Percentiles rank a stretch among this genome's conserved stretches.
Conservation (phyloP, 2,329 filamentous ascomycete genomes). For the Cryphonectria carpinicola region DNA sequence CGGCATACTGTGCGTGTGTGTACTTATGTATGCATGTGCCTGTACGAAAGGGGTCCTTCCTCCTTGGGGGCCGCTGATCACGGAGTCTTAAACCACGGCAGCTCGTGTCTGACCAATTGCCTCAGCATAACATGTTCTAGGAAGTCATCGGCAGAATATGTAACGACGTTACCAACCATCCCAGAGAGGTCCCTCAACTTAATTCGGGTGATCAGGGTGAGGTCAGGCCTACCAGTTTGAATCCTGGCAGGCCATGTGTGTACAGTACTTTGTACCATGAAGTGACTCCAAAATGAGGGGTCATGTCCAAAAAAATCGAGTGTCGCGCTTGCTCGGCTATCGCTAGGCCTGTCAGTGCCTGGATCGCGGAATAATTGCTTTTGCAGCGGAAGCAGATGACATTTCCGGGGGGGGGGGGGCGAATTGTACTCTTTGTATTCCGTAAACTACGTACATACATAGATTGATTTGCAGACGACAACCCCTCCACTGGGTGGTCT, state of each 20-base stretch:
- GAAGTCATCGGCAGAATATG: background rate
- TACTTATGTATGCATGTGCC: background rate
- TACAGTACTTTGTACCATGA: background rate
- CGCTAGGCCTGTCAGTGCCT: background rate
- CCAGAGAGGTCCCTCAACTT: background rate
- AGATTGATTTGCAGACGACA: background rate
- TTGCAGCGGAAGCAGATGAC: background rate
- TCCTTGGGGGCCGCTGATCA: background rate
- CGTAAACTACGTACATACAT: background rate
- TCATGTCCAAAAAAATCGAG: background rate
- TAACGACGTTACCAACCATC: background rate
- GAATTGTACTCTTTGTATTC: background rate
- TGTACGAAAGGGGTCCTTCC: slow-evolving; percentile 5
- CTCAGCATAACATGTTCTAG: background rate
- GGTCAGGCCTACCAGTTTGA: background rate
- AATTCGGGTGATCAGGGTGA: background rate
- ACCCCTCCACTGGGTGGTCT: background rate
- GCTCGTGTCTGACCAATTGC: slow-evolving; percentile 1
- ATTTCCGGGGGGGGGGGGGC: background rate
- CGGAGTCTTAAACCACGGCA: background rate
- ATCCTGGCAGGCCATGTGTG: background rate
- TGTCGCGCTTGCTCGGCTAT: background rate
- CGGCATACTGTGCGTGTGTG: background rate
- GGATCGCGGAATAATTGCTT: background rate
- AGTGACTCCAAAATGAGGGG: background rate